Evolutionary conservation across 352 stramenopile species (phyloP).

Genomic region (Globisporangium okanoganense): DNA sequence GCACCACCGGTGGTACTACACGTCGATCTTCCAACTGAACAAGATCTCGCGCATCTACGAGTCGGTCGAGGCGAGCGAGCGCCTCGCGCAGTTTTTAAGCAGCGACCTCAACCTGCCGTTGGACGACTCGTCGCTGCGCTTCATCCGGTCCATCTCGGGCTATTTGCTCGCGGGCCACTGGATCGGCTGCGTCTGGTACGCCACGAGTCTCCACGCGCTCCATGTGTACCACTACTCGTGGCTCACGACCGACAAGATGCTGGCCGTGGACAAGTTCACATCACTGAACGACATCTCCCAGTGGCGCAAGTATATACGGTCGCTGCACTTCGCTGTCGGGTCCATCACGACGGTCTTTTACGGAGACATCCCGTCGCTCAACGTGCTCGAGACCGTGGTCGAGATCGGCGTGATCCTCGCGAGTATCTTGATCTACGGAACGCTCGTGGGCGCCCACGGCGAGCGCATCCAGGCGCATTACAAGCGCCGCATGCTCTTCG

Average conservation of each 20-base stretch:
- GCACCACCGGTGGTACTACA: constrained; percentile 48
- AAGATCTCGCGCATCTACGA: constrained; percentile 51
- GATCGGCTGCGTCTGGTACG: constrained; percentile 70
- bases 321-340: constrained; percentile 52
- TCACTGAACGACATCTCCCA: constrained; percentile 36
- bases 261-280: constrained; percentile 40
- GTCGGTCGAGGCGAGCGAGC: constrained; percentile 44
- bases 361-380: constrained; percentile 60
- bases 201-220: constrained; percentile 38
- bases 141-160: constrained; percentile 39
- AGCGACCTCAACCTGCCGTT: constrained; percentile 52
- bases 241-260: constrained; percentile 52
- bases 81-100: constrained; percentile 45
- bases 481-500: constrained; percentile 65
- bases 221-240: constrained; percentile 48
- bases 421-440: constrained; percentile 71
- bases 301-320: constrained; percentile 45
- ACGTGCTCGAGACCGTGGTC: constrained; percentile 50
- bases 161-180: constrained; percentile 64
- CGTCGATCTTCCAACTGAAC: constrained; percentile 55
- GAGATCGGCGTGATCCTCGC: constrained; percentile 59
- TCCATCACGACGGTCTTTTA: constrained; percentile 75
- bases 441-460: constrained; percentile 51
- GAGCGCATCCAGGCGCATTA: constrained; percentile 63
- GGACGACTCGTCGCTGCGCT: constrained; percentile 43